Conservation (phyloP, 2,329 filamentous ascomycete genomes). For the Orbilia blumenaviensis region DNA sequence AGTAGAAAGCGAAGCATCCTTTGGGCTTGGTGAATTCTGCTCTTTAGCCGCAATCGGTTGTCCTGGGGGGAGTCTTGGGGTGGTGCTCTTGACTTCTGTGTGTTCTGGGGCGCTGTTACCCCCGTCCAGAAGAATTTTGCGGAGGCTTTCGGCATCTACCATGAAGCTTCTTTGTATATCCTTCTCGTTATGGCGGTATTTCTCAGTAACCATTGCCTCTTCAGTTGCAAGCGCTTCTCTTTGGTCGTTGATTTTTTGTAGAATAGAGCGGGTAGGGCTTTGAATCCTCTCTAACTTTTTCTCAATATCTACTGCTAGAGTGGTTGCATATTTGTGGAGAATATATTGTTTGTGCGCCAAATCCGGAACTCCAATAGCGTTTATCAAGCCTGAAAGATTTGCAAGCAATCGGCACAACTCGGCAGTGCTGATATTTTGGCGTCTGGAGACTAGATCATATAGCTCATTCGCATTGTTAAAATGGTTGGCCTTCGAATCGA, state of each 20-base stretch:
- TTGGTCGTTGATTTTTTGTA: constrained; percentile 15
- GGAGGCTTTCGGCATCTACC: constrained; percentile 10
- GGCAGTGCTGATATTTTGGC: constrained; percentile 12
- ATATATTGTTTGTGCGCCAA: constrained; percentile 10
- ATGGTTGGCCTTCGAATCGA: not conserved
- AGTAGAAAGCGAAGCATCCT: no score
- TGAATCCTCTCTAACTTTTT: constrained; percentile 36
- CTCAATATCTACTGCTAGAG: constrained; percentile 29
- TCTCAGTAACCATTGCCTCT: constrained; percentile 7
- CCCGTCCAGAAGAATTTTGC: not conserved
- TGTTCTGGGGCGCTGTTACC: not conserved
- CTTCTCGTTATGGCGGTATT: constrained; percentile 18
- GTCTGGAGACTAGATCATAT: constrained; percentile 26
- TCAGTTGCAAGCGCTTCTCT: constrained; percentile 7
- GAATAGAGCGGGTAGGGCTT: constrained; percentile 9
- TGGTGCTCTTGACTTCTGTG: not conserved
- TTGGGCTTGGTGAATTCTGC: not conserved
- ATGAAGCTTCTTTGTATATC: constrained; percentile 24
- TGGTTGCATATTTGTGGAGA: constrained; percentile 15
- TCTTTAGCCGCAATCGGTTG: not conserved
- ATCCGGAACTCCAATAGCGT: constrained; percentile 3
- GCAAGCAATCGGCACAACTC: constrained; percentile 1
- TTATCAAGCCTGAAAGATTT: constrained; percentile 3
- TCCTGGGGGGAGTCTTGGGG: not conserved
- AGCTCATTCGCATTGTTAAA: constrained; percentile 21